Percentiles rank a stretch among this genome's conserved stretches.
These are phyloP conservation scores for Sclerotinia nivalis DNA, from an alignment of 2,329 filamentous ascomycete species.

Conservation along the genomic window DNA sequence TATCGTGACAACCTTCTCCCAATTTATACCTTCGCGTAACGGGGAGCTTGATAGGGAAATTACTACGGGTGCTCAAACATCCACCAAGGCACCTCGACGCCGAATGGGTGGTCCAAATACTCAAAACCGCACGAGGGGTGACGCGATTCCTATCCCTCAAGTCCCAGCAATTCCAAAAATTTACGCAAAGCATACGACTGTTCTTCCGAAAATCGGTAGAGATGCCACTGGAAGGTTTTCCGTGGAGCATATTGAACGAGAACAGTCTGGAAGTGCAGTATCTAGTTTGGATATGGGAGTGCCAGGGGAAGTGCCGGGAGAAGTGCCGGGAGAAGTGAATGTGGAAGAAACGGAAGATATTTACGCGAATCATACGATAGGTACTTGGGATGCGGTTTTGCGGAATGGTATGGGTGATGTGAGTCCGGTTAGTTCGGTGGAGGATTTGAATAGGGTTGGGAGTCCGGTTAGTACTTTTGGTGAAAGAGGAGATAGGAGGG, in stretches of 20 bases:
- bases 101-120: neutral
- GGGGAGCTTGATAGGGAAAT: neutral
- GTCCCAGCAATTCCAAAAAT: neutral
- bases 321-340: neutral
- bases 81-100: neutral
- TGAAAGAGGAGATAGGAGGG: neutral
- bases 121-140: neutral
- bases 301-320: neutral
- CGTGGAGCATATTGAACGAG: neutral
- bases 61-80: too few species aligned
- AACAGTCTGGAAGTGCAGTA: neutral
- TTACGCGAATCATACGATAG: neutral
- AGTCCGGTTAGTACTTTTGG: neutral
- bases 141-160: neutral
- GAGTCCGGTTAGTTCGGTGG: neutral
- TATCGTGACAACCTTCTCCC: neutral
- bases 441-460: neutral
- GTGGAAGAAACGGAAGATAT: neutral
- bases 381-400: neutral
- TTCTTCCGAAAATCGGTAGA: conserved; percentile 2
- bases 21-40: neutral
- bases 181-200: neutral
- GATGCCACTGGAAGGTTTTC: conserved; percentile 1
- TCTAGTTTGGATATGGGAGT: too few species aligned
- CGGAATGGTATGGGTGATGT: neutral